Evolutionary conservation across 805 yeast genomes (phyloP), one percentile per base, ranked within the genome.

Genomic region (Schwanniomyces sp.): DNA sequence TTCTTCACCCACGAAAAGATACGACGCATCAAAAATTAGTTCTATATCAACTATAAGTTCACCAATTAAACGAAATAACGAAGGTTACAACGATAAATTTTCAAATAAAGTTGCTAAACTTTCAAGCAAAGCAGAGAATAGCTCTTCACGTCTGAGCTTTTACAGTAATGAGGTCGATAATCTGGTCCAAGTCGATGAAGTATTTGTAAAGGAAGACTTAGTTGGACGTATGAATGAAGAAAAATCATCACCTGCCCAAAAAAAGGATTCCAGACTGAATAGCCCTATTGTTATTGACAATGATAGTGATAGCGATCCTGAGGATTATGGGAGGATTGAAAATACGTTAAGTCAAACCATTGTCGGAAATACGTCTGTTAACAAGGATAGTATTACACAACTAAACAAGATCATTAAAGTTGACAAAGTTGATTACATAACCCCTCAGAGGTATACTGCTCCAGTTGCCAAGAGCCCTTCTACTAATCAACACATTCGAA

Each of bases 361-460:
- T 1, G 46, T 54, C 21, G 58, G 59, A n/a, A 47, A 46, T 41
- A 39, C 34, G 7, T 40, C 46, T 2, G 43, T 38, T 9, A 37
- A 46, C 18, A 43, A 28, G 27, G 49, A 41, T 27, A 43, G 41
- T 34, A 47, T 51, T 28, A 63, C 64, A 4, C 66, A 57, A 36
- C 30, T 52, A 25, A 52, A 43, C 38, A 56, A 52, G 42, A 53
- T 58, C 28, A 52, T 58, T 32, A 48, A 41, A 12, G 28, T 43
- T 41, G 41, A 39, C 4, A 44, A 48, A 6, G 41, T 46, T n/a
- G 60, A 62, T 26, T 61, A 59, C 39, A 51, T 61, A 3, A 65
- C 71, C 3, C 70, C 70, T 1, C 63, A 64, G 37, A 52, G 70
- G 38, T 55, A 52, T 32, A 65, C 70, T 3, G 71, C 64, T 29